Base-by-base conservation (phyloP, 805 yeast species). In the Yarrowia osloensis region DNA sequence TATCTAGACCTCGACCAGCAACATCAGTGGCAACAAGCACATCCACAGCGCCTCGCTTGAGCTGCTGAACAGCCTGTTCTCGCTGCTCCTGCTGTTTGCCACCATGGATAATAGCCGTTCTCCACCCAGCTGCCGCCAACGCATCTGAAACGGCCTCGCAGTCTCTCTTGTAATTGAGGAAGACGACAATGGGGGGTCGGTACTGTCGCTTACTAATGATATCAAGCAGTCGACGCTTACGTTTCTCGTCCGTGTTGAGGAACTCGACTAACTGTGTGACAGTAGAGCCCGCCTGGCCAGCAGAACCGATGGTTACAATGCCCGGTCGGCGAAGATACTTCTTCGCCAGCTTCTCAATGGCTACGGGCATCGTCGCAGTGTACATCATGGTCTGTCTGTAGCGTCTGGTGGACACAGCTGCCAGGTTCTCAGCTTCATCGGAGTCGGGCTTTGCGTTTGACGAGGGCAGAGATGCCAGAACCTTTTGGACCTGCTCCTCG, bases 1-100 rank as follows among this genome's bases (percentile, higher is more conserved):
- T 87, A 76, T 95, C 98, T 52, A 94, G 85, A 75, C 99, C 99
- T 79, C 99, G 85, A 2, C 97, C 96, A 0, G 98, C 98, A 26
- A 94, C 91, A 75, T 94, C 97, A 0, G 98, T 95, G 3, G 98
- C 98, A 19, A 94, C 87, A 49, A 94, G 77, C 7, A 90, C 80
- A 63, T 86, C 87, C 0, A 83, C 83, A 26, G 78, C 77, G 1
- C 89, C 87, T 6, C 77, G 70, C 52, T 87, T 81, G 69, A 94
- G 81, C 37, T 85, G 81, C 11, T 79, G 77, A 19, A 94, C 81
- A 0, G 97, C 89, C n/a, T 77, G 77, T 73, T 94, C 98, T 77
- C 99, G 84, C 72, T 88, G 88, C 13, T 86, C 89, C 77, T 94
- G 99, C 1, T 88, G 82, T 74, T 89, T 90, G 0, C 93, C 87